These are phyloP conservation scores for Melanomma pulvis-pyrius DNA, from an alignment of 495 filamentous ascomycete genomes.

Conservation along the genomic window DNA sequence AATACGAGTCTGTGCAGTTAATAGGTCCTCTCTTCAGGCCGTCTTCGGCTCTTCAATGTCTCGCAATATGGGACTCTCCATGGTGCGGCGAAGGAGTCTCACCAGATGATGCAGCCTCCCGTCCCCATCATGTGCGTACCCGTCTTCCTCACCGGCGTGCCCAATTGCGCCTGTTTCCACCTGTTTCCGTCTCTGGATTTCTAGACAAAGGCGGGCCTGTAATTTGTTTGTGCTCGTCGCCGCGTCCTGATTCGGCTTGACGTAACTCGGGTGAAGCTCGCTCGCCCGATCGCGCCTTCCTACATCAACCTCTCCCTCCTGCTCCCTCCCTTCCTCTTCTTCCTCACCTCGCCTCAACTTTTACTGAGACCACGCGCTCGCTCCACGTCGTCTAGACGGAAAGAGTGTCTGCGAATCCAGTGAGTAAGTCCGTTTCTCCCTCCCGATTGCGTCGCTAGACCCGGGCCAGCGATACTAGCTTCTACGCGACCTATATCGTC, in stretches of 20 bases:
- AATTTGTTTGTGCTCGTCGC: too few species aligned
- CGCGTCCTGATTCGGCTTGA: background rate
- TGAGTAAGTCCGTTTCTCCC: background rate
- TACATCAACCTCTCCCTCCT: background rate
- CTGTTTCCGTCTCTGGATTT: too few species aligned
- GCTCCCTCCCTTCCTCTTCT: background rate
- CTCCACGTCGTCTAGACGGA: background rate
- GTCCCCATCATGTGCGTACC: background rate
- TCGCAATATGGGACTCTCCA: too few species aligned
- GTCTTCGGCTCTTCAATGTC: too few species aligned
- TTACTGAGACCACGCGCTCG: background rate
- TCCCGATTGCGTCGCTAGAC: too few species aligned
- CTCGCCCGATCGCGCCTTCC: background rate
- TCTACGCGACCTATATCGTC: too few species aligned
- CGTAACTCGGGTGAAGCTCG: background rate
- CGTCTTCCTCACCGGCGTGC: background rate
- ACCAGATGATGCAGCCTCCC: background rate
- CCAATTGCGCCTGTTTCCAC: too few species aligned
- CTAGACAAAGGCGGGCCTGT: too few species aligned
- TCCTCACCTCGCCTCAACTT: background rate
- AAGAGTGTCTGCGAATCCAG: background rate
- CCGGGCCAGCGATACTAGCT: too few species aligned
- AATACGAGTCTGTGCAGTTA: background rate
- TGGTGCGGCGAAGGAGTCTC: background rate
- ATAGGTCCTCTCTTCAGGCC: background rate